Conservation (phyloP, 2,329 filamentous ascomycete species). For the Rosellinia necatrix region DNA sequence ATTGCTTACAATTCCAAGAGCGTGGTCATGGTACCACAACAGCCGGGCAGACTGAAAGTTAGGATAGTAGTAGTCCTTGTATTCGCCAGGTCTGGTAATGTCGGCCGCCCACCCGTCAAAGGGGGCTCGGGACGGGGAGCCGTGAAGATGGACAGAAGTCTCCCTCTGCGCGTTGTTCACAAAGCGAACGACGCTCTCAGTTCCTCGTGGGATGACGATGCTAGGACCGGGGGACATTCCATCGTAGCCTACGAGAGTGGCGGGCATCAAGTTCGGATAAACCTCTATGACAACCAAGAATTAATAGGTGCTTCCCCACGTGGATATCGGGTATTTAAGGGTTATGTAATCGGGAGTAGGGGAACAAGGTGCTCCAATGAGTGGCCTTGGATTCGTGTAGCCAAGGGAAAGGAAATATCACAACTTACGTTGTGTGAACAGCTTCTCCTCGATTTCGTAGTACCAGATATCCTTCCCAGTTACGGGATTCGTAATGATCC, state of each 20-base stretch:
- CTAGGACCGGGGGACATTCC: conserved; percentile 60
- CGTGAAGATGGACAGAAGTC: conserved; percentile 59
- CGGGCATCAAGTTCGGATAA: conserved; percentile 42
- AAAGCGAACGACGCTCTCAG: conserved; percentile 58
- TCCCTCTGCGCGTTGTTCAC: conserved; percentile 52
- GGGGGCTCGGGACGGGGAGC: conserved; percentile 53
- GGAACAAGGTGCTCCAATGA: no score
- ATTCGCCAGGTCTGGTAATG: conserved; percentile 54
- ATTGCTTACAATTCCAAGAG: conserved; percentile 41
- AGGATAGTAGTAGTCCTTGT: conserved; percentile 64
- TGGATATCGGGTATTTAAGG: background rate
- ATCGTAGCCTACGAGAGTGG: conserved; percentile 54
- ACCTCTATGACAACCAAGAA: conserved; percentile 45
- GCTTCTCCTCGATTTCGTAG: conserved; percentile 46
- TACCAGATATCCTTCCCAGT: conserved; percentile 45
- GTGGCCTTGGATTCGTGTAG: background rate
- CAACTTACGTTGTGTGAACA: conserved; percentile 21
- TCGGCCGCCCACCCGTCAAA: conserved; percentile 62
- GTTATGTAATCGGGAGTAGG: background rate
- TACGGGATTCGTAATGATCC: conserved; percentile 43
- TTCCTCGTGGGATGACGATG: conserved; percentile 52
- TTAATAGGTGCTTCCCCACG: conserved; percentile 42
- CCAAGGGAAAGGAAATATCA: background rate
- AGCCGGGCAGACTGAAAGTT: conserved; percentile 58
- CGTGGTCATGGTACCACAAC: conserved; percentile 62